Evolutionary conservation across 768 basidiomycete species (phyloP), one percentile per base, ranked within the genome.

Genomic region (Pleurotus tuoliensis): DNA sequence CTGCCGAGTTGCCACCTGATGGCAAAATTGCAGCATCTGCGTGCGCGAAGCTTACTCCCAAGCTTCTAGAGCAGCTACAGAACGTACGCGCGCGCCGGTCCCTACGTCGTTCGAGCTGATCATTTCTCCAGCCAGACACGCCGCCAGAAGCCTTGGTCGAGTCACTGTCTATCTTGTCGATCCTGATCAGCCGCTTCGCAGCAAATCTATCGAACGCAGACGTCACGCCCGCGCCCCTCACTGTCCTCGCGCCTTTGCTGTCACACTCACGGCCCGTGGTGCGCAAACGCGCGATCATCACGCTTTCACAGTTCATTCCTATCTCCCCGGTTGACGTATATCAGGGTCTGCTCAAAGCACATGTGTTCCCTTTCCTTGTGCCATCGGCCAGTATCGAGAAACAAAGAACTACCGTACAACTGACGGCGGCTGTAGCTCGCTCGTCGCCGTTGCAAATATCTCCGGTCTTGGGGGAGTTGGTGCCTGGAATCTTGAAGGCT

Each of bases 251-350:
- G 0, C 91, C 83, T 38, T 79, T 90, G 27, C 81, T 92, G 46
- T 79, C 76, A n/a, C 90, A 89, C 71, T 65, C 79, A 6, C 86
- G 94, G 3, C 82, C 90, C 8, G 92, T 93, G 0, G 91, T 98
- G 53, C 85, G 95, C 50, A 98, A 98, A 75, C 88, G 94, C 51
- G 90, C 93, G 2, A 94, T 98, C 57, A 76, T 86, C 38, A 92
- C 94, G 0, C 69, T 94, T 41, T 89, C 92, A 0, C 90, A 93
- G 61, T 90, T 94, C 67, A 79, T 94, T 39, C 89, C 87, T 13
- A 82, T 84, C 43, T 87, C 88, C 7, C 82, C 82, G 40, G 76
- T 83, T 3, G 74, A 77, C 2, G 69, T 90, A 8, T 90, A 91
- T 66, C 67, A 76, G 1, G 71, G 79, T n/a, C 72, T 93, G 27